Conservation (phyloP, 108 stramenopile genomes). For the Poteriospumella lacustris region DNA sequence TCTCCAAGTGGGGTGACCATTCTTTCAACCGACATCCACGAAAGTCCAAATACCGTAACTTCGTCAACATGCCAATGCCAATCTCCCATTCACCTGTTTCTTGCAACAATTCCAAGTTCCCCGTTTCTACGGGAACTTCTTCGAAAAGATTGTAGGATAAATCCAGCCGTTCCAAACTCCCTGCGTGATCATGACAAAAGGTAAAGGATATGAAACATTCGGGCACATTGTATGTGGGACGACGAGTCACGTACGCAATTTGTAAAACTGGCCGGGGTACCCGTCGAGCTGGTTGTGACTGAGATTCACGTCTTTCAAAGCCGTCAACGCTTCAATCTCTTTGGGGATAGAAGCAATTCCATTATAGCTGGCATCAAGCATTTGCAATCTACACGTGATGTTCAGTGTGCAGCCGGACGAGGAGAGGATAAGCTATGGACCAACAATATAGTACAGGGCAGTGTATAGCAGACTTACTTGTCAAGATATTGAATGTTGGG, state of each 20-base stretch:
- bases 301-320: neutral
- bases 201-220: no score
- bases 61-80: neutral
- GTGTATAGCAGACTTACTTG: neutral
- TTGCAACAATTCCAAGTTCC: conserved; percentile 1
- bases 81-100: neutral
- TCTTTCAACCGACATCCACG: neutral
- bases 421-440: neutral
- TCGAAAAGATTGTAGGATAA: conserved; percentile 1
- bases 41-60: neutral
- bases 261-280: neutral
- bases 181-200: no score
- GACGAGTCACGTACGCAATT: conserved; percentile 8
- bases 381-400: neutral
- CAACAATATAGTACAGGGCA: neutral
- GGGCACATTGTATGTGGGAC: no score
- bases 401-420: no score
- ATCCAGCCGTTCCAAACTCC: neutral
- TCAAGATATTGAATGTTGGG: conserved; percentile 1
- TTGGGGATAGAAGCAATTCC: neutral
- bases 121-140: neutral
- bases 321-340: neutral
- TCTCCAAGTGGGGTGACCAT: neutral
- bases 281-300: neutral
- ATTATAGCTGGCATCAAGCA: neutral